These are phyloP conservation scores for Kodamaea suecica DNA, from an alignment of 1,139 yeast genomes.

Conservation along the genomic window DNA sequence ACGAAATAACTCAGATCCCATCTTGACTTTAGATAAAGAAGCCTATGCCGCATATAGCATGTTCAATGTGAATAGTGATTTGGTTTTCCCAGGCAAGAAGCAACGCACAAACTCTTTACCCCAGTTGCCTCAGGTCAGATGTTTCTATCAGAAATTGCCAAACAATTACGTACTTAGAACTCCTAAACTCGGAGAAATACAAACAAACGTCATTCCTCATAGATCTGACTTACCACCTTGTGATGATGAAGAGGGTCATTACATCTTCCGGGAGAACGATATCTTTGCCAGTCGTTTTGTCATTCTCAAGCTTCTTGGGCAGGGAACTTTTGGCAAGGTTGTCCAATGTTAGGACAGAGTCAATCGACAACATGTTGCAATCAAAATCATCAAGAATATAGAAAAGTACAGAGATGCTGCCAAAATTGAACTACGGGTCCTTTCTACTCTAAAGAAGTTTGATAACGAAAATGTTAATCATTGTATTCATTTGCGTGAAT, in stretches of 20 bases:
- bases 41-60: constrained; percentile 45
- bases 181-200: constrained; percentile 44
- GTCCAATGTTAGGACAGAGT: constrained; percentile 65
- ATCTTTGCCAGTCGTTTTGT: constrained; percentile 64
- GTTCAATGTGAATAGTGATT: constrained; percentile 30
- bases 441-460: constrained; percentile 77
- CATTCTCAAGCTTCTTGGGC: constrained; percentile 74
- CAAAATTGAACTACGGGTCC: constrained; percentile 71
- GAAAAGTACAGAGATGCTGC: constrained; percentile 85
- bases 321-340: constrained; percentile 97
- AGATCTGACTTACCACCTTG: constrained; percentile 44
- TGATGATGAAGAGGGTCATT: constrained; percentile 83
- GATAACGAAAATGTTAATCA: constrained; percentile 67
- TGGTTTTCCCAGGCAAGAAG: constrained; percentile 31
- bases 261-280: constrained; percentile 60
- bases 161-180: constrained; percentile 37
- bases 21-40: constrained; percentile 36
- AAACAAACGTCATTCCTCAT: constrained; percentile 40
- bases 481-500: constrained; percentile 78
- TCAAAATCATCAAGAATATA: constrained; percentile 80
- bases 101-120: constrained; percentile 71
- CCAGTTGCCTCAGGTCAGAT: constrained; percentile 54
- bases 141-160: constrained; percentile 42
- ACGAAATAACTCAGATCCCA: constrained; percentile 40
- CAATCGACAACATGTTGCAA: constrained; percentile 70